Evolutionary conservation across 306 rosid genomes (phyloP), one percentile per base, ranked within the genome.

Genomic region (Chamaecrista fasciculata): DNA sequence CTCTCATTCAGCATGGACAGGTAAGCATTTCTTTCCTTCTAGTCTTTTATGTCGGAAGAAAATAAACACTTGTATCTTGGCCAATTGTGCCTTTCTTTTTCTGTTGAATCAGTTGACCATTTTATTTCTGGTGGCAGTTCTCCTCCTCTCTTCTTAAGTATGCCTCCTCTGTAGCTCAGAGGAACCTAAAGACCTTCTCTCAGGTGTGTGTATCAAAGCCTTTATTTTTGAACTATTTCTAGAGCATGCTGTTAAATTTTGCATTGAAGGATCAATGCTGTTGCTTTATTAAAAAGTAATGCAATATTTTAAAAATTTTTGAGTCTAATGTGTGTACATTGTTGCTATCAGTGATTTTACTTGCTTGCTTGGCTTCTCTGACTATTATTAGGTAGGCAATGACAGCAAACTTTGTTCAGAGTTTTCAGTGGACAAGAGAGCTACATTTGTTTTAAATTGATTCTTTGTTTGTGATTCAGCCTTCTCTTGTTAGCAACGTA

Each of bases 1-100:
- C 92, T 60, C 97, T 95, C 69, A 91, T 91, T 85, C 94, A 78
- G 62, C 77, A 89, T 65, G 97, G 99, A 67, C 96, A 87, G 68
- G 99, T 89, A 80, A 70, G 85, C 70, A 7, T 65, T 74, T 56
- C 16, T 64, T 48, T 73, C 62, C 65, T 58, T 75, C 47, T n/a
- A 24, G 4, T 18, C 12, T n/a, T 58, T 44, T 37, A 59, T 7
- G 16, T 31, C 9, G 21, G 26, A 46, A 57, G 49, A 16, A 53
- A 53, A 18, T 46, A 29, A 70, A 48, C 19, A 20, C 26, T 23
- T 29, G 2, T 50, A 16, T 20, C 37, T 47, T 57, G 44, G 29
- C 42, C 58, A 40, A 56, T 28, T 52, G 31, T 55, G 42, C 29
- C 2, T 4, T 63, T 66, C 7, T 31, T 21, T 28, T 56, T n/a